phyloP scores from a whole-genome alignment of 306 rosid genomes.

The Vigna trinervia region DNA sequence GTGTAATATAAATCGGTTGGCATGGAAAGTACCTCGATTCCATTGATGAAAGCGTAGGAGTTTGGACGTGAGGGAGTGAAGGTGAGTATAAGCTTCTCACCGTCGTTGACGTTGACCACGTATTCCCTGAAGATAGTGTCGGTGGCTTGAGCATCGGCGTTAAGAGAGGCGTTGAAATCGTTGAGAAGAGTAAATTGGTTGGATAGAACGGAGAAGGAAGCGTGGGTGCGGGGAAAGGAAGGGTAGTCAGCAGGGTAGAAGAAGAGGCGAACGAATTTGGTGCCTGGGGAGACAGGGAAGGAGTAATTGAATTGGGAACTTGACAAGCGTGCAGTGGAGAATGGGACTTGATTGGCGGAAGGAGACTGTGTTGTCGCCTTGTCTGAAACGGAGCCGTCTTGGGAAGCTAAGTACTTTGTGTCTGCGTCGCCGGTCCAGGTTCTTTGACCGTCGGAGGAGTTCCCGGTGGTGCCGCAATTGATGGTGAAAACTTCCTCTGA shows the following conservation, averaged over 20 bases:
- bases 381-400: not conserved
- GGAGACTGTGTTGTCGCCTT: slow-evolving; percentile 1
- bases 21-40: slow-evolving; percentile 80
- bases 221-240: slow-evolving; percentile 30
- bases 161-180: slow-evolving; percentile 53
- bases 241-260: slow-evolving; percentile 45
- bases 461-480: slow-evolving; percentile 53
- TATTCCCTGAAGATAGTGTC: slow-evolving; percentile 48
- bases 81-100: slow-evolving; percentile 48
- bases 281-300: slow-evolving; percentile 48
- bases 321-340: slow-evolving; percentile 42
- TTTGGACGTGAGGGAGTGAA: slow-evolving; percentile 51
- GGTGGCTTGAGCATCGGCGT: not conserved
- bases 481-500: slow-evolving; percentile 42
- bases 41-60: slow-evolving; percentile 68
- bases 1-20: slow-evolving; percentile 67
- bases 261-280: slow-evolving; percentile 53
- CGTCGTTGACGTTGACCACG: slow-evolving; percentile 40
- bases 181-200: slow-evolving; percentile 44
- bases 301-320: slow-evolving; percentile 56
- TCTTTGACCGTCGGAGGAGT: slow-evolving; percentile 22
- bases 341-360: slow-evolving; percentile 38
- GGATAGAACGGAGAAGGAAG: slow-evolving; percentile 48
- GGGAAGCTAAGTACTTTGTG: slow-evolving; percentile 33
- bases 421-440: slow-evolving; percentile 49